Evolutionary conservation across 2,329 filamentous ascomycete genomes (phyloP).

Genomic region (Lizonia empirigonia): DNA sequence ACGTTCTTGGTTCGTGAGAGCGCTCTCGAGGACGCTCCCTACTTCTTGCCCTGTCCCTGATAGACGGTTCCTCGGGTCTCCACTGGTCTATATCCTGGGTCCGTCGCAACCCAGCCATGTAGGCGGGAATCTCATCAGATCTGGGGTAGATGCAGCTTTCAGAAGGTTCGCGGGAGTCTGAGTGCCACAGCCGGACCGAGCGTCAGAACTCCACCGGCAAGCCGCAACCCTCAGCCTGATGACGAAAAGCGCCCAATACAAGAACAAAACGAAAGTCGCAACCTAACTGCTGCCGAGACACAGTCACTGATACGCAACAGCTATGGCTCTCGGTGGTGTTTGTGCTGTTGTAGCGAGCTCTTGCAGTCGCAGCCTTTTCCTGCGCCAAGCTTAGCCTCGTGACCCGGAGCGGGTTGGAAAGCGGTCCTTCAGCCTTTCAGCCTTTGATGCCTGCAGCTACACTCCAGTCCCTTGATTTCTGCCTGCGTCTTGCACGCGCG

Average conservation of each 20-base stretch:
- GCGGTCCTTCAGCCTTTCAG: slow-evolving; percentile 1
- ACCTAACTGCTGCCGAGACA: slow-evolving; percentile 19
- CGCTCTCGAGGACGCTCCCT: slow-evolving; percentile 36
- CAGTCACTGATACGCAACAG: slow-evolving; percentile 27
- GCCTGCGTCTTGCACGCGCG: neutral
- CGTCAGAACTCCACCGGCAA: slow-evolving; percentile 33
- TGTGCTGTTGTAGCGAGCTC: slow-evolving; percentile 30
- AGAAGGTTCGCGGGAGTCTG: slow-evolving; percentile 41
- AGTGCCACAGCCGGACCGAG: slow-evolving; percentile 47
- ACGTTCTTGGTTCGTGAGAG: slow-evolving; percentile 38
- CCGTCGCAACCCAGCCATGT: slow-evolving; percentile 52
- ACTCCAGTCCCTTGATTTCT: neutral
- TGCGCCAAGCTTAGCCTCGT: slow-evolving; percentile 22
- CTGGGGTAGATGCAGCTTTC: slow-evolving; percentile 43
- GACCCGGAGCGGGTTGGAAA: slow-evolving; percentile 19
- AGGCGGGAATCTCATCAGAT: slow-evolving; percentile 49
- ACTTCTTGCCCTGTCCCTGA: slow-evolving; percentile 38
- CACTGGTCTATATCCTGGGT: slow-evolving; percentile 52
- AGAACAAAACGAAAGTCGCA: slow-evolving; percentile 16
- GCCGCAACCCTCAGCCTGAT: slow-evolving; percentile 21
- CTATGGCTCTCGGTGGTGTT: slow-evolving; percentile 31
- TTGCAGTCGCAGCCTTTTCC: slow-evolving; percentile 30
- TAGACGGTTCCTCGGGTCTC: slow-evolving; percentile 49
- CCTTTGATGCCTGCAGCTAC: slow-evolving; percentile 6
- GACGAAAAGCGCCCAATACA: slow-evolving; percentile 9